Evolutionary conservation across 1,284 basidiomycete genomes (phyloP).

Genomic region (Chalciporus sp.): DNA sequence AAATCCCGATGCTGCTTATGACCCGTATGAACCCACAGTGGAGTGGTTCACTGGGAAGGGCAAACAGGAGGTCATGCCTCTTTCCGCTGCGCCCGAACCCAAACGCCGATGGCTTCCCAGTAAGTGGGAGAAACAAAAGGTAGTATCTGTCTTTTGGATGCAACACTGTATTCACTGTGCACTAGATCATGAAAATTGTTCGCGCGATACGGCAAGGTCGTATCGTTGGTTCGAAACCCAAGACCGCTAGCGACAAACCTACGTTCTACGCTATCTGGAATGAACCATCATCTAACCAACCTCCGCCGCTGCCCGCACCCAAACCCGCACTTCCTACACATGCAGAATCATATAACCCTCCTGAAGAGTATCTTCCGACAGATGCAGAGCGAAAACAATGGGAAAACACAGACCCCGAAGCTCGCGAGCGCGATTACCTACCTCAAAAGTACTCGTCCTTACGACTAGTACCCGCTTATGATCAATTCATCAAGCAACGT

Average conservation of each 20-base stretch:
- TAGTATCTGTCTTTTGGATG: conserved; percentile 31
- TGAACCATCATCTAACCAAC: conserved; percentile 62
- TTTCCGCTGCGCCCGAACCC: conserved; percentile 91
- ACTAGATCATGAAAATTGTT: conserved; percentile 98
- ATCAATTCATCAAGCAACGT: conserved; percentile 90
- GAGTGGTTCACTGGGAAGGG: conserved; percentile 99
- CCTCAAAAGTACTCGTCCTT: conserved; percentile 87
- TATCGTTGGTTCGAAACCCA: conserved; percentile 89
- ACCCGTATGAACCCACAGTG: conserved; percentile 91
- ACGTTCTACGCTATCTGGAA: conserved; percentile 93
- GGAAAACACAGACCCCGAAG: conserved; percentile 86
- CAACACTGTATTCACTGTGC: conserved; percentile 10
- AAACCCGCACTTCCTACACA: conserved; percentile 90
- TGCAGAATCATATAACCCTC: conserved; percentile 97
- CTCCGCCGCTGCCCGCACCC: conserved; percentile 90
- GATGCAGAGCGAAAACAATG: conserved; percentile 84
- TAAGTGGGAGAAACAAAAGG: conserved; percentile 99
- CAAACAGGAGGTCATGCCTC: conserved; percentile 91
- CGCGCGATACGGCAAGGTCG: conserved; percentile 96
- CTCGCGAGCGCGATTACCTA: conserved; percentile 89
- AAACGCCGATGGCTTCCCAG: conserved; percentile 97
- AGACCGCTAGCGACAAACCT: conserved; percentile 67
- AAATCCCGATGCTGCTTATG: conserved; percentile 87
- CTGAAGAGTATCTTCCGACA: conserved; percentile 95
- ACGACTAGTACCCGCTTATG: conserved; percentile 91